A percentile compares a stretch with the other conserved stretches of the same genome.
phyloP scores from a whole-genome alignment of 2,329 filamentous ascomycete species.

The Chaetoscypha palmicola region DNA sequence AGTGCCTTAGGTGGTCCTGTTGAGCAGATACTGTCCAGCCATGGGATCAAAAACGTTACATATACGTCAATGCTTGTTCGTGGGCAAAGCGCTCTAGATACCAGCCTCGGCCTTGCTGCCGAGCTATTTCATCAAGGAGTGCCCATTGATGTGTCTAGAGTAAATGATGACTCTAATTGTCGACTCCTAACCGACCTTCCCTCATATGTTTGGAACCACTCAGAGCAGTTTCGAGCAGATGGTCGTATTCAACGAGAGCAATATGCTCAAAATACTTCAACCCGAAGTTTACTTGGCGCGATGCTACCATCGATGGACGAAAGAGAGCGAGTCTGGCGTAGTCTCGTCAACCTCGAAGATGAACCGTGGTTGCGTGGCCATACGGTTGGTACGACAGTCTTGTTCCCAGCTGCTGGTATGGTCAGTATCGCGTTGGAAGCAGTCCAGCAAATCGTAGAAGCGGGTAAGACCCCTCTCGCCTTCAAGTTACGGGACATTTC shows the following conservation, averaged over 20 bases:
- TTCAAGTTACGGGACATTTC: constrained; percentile 1
- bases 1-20: constrained; percentile 25
- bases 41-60: constrained; percentile 2
- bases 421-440: background rate
- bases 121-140: constrained; percentile 2
- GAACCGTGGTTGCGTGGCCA: constrained; percentile 29
- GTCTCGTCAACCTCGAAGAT: constrained; percentile 21
- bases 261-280: constrained; percentile 22
- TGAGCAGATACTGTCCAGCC: constrained; percentile 9
- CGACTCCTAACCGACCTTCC: constrained; percentile 32
- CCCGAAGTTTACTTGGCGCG: constrained; percentile 22
- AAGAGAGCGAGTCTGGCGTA: constrained; percentile 26
- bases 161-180: background rate
- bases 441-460: background rate
- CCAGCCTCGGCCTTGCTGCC: background rate
- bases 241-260: constrained; percentile 38
- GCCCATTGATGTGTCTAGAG: constrained; percentile 2
- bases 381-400: constrained; percentile 5
- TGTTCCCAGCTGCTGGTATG: background rate
- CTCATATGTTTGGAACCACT: constrained; percentile 47
- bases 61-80: constrained; percentile 6
- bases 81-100: constrained; percentile 1
- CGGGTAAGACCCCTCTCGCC: background rate
- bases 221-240: constrained; percentile 44
- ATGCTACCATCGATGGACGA: constrained; percentile 13